A percentile compares a stretch with the other conserved stretches of the same genome.
Evolutionary conservation across 1,284 basidiomycete species (phyloP).

Genomic region (Lentinula novae-zelandiae): DNA sequence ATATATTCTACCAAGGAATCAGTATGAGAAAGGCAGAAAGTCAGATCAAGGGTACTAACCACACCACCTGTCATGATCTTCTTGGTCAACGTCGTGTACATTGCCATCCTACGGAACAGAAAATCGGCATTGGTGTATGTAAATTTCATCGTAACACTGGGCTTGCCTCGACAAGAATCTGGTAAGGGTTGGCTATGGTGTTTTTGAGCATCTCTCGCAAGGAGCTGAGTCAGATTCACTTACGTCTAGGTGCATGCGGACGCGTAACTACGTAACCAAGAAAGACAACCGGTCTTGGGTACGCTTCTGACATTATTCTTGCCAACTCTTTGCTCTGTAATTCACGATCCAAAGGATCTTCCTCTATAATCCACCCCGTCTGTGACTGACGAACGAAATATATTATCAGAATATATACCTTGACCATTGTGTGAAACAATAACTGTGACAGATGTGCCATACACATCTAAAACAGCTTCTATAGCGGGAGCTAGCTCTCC

Average conservation of each 20-base stretch:
- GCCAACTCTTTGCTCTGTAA: conserved; percentile 84
- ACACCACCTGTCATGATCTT: conserved; percentile 72
- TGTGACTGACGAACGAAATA: not conserved
- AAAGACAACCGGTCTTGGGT: conserved; percentile 81
- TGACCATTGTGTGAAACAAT: conserved; percentile 93
- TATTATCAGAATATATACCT: conserved; percentile 40
- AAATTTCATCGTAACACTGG: too few species aligned
- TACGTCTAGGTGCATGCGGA: conserved; percentile 69
- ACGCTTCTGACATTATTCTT: conserved; percentile 70
- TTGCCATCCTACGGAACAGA: conserved; percentile 44
- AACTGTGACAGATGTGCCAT: conserved; percentile 78
- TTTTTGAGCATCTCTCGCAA: conserved; percentile 8
- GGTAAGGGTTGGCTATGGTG: conserved; percentile 75
- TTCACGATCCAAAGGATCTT: conserved; percentile 85
- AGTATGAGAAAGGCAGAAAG: not conserved
- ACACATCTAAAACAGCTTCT: conserved; percentile 83
- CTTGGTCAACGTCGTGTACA: conserved; percentile 72
- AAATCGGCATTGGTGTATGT: not conserved
- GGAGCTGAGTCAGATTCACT: conserved; percentile 21
- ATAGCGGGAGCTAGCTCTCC: conserved; percentile 93
- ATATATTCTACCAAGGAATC: conserved; percentile 82
- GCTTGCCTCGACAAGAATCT: conserved; percentile 59
- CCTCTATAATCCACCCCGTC: conserved; percentile 47
- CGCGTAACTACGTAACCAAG: conserved; percentile 85
- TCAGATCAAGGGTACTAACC: conserved; percentile 14